Base-by-base conservation (phyloP, 306 rosid species). In the Crotalaria pallida region DNA sequence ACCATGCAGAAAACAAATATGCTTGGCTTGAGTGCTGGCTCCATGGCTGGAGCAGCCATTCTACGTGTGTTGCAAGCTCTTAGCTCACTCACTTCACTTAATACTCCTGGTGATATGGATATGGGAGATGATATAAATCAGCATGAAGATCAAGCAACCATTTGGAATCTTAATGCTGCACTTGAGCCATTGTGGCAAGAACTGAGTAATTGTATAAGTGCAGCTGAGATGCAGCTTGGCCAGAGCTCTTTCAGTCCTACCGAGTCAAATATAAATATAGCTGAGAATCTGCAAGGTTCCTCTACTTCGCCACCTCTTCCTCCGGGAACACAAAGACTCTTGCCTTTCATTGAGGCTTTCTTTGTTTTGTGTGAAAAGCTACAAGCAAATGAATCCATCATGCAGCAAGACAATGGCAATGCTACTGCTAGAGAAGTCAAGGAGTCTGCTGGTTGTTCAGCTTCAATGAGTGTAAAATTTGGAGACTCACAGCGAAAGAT, bases 1-100 rank as follows among this genome's bases (percentile, higher is more conserved):
- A 95, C 99, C 52, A 80, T 95, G 50, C 88, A 88, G 75, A 85
- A 89, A 69, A 95, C 99, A 6, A 90, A 91, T 63, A 91, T 91
- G 97, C 87, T 95, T 49, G 96, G 97, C 69, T 78, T 95, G 80
- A 91, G 99, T 83, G 92, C 99, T 73, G 90, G 96, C 67, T 91
- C 96, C 36, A 91, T 91, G 97, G 99, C 97, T 77, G 99, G 99
- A 70, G 87, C 96, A 27, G 97, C 97, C 60, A 95, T 89, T 66
- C 82, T 91, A 53, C 97, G 99, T 11, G 99, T 95, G 62, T 75
- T 95, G 73, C 99, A 89, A 73, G 92, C 87, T 69, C 89, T 91
- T 31, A 89, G 97, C 76, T 87, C 90, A 6, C 96, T 95, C 67
- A 84, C 86, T 48, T 78, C 81, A 44, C 82, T 77, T 65, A 21